Evolutionary conservation across 2,329 filamentous ascomycete genomes (phyloP), one percentile per base, ranked within the genome.

Genomic region (Penicillium sp.): DNA sequence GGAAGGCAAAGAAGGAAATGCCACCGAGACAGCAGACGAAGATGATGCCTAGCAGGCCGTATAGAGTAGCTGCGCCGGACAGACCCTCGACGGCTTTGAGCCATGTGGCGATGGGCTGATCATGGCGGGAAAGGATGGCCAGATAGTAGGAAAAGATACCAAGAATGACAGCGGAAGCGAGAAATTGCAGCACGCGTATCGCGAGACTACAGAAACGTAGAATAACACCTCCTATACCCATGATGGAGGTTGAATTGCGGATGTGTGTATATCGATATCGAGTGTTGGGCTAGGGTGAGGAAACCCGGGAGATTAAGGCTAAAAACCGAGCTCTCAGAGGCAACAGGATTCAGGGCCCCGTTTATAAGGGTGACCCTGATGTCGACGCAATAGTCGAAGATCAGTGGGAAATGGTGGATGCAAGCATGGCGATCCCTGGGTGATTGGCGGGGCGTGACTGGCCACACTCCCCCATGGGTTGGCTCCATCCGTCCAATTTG

Each of bases 141-240:
- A 97, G 84, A 81, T 92, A 95, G 81, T 95, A 96, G 46, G 87
- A 87, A 80, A 88, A 92, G 67, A 94, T 83, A 62, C 83, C 88
- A 58, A 97, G 83, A 57, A 93, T 83, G 62, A 96, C 81, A 55
- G 82, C 85, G 8, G 88, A 81, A 71, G 86, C 90, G 69, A 84
- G 80, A 73, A 96, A 88, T 67, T 91, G 85, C 52, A 96, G 75
- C 61, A 82, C 76, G 63, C 93, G 90, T 67, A 95, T 78, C 71
- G 87, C 81, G 71, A 88, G 88, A 67, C 91, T 88, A 43, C 83
- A 75, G 49, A 83, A 75, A 67, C 90, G 91, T 65, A 96, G 84
- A 64, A 84, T 79, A 58, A 87, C 72, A 60, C 86, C 84, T 40
- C 77, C 74, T 58, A 79, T 78, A 59, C 80, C 83, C 87, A 89